Base-by-base conservation (phyloP, 345 rosid genomes). In the Boechera stricta region DNA sequence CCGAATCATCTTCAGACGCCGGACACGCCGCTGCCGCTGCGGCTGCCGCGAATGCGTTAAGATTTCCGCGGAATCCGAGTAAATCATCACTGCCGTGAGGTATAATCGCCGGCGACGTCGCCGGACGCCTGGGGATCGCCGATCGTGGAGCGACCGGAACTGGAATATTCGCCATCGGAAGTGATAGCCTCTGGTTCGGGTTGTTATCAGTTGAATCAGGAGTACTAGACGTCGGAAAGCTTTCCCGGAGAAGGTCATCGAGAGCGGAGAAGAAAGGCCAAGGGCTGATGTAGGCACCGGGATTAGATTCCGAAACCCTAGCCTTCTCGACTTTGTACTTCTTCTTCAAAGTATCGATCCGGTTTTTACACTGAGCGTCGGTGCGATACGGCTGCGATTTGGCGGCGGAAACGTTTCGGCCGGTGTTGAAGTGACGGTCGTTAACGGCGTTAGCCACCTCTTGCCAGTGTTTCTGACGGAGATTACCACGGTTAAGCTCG, bases 391-490 rank as follows among this genome's bases (percentile, higher is more conserved):
- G 91, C 84, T 96, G 80, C 7, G 83, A 89, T 82, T 91, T 95
- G 38, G 69, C 74, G 81, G 74, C 81, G 77, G 83, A 64, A 36
- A 75, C 85, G 78, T 84, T 85, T 2, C 75, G 65, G 5, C 78
- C 78, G 65, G 71, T 36, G 59, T 73, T 73, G 38, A 91, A 96
- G 76, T 96, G 99, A 67, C 86, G 90, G 72, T 90, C 86, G 77
- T 96, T 96, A 56, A 96, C 99, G 78, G 92, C 86, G 76, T 90
- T 88, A 12, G 99, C 98, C 21, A 95, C 99, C 69, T 95, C 98
- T 51, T 90, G 97, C 99, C 99, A 96, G 79, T 96, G 97, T 69
- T 93, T 96, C 82, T 93, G 99, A 13, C 99, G 99, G 58, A 96
- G 98, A 64, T 89, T 87, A 2, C 99, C 99, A 1, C 99, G 89